Percentiles rank a stretch among this genome's conserved stretches.
Conservation (phyloP, 106 monocot genomes). For the Platanthera guangdongensis region DNA sequence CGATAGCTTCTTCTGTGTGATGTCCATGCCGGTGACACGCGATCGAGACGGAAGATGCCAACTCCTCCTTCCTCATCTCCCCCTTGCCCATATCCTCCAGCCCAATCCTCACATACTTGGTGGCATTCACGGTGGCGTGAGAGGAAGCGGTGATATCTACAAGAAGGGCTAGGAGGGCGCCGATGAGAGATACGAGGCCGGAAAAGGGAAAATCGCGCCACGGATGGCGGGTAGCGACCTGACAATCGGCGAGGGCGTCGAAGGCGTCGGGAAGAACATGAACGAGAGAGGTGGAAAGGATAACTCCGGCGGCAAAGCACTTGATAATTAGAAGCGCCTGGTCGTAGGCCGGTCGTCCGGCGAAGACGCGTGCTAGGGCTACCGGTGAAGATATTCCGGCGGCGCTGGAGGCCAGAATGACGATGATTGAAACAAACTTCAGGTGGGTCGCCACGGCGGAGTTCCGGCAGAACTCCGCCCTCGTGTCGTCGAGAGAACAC, state of each 20-base stretch:
- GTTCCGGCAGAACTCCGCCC: constrained; percentile 48
- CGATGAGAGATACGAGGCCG: constrained; percentile 62
- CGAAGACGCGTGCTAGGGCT: constrained; percentile 54
- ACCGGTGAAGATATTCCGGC: constrained; percentile 67
- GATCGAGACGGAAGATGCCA: background rate
- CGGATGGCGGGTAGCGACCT: constrained; percentile 53
- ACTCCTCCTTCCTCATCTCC: background rate
- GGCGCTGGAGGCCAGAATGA: constrained; percentile 64
- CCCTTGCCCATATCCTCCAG: constrained; percentile 9
- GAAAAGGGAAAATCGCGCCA: constrained; percentile 94
- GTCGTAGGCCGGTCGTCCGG: constrained; percentile 36
- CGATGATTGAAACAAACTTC: constrained; percentile 54
- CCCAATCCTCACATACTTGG: constrained; percentile 19
- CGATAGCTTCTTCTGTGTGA: constrained; percentile 17
- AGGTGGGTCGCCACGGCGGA: constrained; percentile 51
- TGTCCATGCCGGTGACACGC: constrained; percentile 10
- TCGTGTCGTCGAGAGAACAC: constrained; percentile 16
- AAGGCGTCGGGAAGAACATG: constrained; percentile 94
- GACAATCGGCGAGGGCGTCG: constrained; percentile 66
- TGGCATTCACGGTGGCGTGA: constrained; percentile 21
- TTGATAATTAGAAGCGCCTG: constrained; percentile 68
- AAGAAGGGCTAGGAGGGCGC: constrained; percentile 78
- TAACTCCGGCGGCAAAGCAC: constrained; percentile 93
- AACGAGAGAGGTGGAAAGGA: constrained; percentile 90
- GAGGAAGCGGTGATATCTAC: constrained; percentile 77